Conservation (phyloP, 1,284 basidiomycete species). For the Apiotrichum veenhuisii region DNA sequence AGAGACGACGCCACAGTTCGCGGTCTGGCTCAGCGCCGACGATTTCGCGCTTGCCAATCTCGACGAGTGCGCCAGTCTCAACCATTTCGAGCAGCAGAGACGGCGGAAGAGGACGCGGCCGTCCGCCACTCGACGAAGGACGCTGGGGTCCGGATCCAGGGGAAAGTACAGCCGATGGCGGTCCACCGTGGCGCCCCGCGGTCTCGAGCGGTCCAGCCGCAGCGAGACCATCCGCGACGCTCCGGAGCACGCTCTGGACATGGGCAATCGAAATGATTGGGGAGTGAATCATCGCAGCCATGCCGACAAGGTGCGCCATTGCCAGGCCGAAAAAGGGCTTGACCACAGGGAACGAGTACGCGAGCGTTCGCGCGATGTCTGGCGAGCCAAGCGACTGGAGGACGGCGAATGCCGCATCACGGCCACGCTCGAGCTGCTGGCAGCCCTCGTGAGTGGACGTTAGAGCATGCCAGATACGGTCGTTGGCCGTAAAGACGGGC, state of each 20-base stretch:
- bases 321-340: constrained; percentile 44
- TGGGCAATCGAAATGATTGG: constrained; percentile 32
- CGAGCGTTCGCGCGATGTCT: constrained; percentile 45
- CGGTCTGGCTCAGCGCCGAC: constrained; percentile 19
- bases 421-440: constrained; percentile 37
- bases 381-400: constrained; percentile 41
- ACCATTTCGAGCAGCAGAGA: constrained; percentile 19
- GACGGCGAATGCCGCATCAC: constrained; percentile 45
- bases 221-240: constrained; percentile 35
- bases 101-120: constrained; percentile 3
- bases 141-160: too few species aligned
- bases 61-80: constrained; percentile 15
- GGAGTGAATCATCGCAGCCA: constrained; percentile 28
- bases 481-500: constrained; percentile 33
- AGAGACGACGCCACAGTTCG: constrained; percentile 21
- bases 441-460: constrained; percentile 36
- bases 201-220: constrained; percentile 29
- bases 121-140: not conserved
- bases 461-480: constrained; percentile 38
- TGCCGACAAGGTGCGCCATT: constrained; percentile 33
- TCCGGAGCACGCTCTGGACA: constrained; percentile 34
- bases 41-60: constrained; percentile 21
- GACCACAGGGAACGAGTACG: constrained; percentile 44
- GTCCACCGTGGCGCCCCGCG: not conserved
- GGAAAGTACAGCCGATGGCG: not conserved